These are phyloP conservation scores for Entelexis sorbosivorans DNA, from an alignment of 1,139 yeast species.

Conservation along the genomic window DNA sequence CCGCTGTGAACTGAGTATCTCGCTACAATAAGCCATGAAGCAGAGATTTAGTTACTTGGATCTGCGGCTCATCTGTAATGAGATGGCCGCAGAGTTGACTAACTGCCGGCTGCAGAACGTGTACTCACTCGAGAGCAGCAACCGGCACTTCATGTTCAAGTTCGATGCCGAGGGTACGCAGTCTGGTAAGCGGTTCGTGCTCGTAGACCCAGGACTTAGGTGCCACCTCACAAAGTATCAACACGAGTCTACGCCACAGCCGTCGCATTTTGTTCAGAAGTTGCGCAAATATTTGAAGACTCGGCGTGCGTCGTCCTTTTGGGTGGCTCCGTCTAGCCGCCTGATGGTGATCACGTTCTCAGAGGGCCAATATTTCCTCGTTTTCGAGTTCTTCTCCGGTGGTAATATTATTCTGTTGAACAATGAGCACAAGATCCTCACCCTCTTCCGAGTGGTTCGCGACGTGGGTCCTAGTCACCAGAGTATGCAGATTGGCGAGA, in stretches of 20 bases:
- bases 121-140: constrained; percentile 64
- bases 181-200: constrained; percentile 63
- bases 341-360: constrained; percentile 73
- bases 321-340: constrained; percentile 69
- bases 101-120: constrained; percentile 74
- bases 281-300: constrained; percentile 77
- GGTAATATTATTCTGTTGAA: constrained; percentile 80
- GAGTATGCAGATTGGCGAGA: constrained; percentile 20
- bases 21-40: constrained; percentile 30
- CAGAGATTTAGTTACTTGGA: constrained; percentile 84
- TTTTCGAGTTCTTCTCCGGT: constrained; percentile 86
- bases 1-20: neutral
- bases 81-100: constrained; percentile 45
- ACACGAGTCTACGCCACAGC: constrained; percentile 67
- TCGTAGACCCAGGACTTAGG: constrained; percentile 80
- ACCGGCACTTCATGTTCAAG: constrained; percentile 65
- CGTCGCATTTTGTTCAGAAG: constrained; percentile 76
- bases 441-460: constrained; percentile 66
- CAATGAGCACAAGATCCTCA: constrained; percentile 51
- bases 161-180: constrained; percentile 78
- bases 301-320: constrained; percentile 59
- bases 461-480: constrained; percentile 33
- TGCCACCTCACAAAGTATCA: constrained; percentile 70
- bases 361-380: constrained; percentile 59
- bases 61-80: constrained; percentile 58